Evolutionary conservation across 192 early-diverging fungal genomes (phyloP).

Genomic region (Gigaspora rosea): DNA sequence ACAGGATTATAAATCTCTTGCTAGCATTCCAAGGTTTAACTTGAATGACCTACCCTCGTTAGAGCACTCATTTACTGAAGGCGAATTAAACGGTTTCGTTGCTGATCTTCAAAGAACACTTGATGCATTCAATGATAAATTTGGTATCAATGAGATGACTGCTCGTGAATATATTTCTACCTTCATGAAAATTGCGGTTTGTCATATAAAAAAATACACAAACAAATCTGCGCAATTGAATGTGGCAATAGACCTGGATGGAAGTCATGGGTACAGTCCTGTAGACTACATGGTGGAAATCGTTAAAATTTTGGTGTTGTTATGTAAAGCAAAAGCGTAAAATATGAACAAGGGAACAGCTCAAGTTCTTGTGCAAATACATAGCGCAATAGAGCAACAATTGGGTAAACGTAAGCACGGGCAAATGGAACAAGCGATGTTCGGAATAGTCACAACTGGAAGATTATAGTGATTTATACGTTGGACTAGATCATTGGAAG

Average conservation of each 20-base stretch:
- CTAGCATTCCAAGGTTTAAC: constrained; percentile 12
- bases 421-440: too few relatives aligned
- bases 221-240: neutral
- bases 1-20: constrained; percentile 2
- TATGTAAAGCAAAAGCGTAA: constrained; percentile 25
- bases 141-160: neutral
- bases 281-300: constrained; percentile 30
- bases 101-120: neutral
- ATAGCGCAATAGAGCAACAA: too few relatives aligned
- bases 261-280: constrained; percentile 28
- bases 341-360: constrained; percentile 28
- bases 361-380: constrained; percentile 34
- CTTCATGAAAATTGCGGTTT: constrained; percentile 19
- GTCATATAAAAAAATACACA: constrained; percentile 2
- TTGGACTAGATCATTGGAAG: too few relatives aligned
- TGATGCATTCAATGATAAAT: constrained; percentile 16
- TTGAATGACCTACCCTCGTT: constrained; percentile 1
- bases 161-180: constrained; percentile 23
- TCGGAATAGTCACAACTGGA: too few relatives aligned
- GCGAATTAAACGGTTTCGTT: constrained; percentile 7
- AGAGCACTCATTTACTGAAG: constrained; percentile 15
- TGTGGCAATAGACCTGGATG: constrained; percentile 18
- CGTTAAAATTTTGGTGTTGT: constrained; percentile 10
- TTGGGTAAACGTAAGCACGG: too few relatives aligned
- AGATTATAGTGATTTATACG: too few relatives aligned